Conservation (phyloP, 768 basidiomycete genomes). For the Trametes punicea region DNA sequence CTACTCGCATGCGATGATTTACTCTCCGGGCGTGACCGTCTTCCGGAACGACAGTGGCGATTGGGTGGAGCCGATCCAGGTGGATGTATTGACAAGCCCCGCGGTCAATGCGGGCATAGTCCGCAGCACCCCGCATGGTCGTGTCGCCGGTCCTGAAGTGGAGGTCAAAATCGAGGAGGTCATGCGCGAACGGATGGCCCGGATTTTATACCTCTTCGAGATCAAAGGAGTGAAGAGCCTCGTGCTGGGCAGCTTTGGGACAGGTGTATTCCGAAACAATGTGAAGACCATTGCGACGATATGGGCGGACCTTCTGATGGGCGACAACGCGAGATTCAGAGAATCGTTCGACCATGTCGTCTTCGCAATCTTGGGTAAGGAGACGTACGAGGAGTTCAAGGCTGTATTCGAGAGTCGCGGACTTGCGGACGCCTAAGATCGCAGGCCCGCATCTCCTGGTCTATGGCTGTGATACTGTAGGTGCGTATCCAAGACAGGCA, state of each 20-base stretch:
- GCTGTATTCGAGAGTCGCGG: conserved; percentile 28
- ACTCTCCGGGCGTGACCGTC: conserved; percentile 59
- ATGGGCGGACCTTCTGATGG: conserved; percentile 60
- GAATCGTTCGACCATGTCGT: conserved; percentile 58
- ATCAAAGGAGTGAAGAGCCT: conserved; percentile 53
- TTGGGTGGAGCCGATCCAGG: conserved; percentile 52
- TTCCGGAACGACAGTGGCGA: conserved; percentile 62
- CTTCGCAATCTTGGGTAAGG: conserved; percentile 60
- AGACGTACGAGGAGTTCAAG: conserved; percentile 45
- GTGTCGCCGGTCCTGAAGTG: conserved; percentile 14
- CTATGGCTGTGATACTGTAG: not conserved
- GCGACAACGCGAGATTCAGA: conserved; percentile 49
- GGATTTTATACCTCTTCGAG: conserved; percentile 65
- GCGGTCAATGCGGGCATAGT: conserved; percentile 70
- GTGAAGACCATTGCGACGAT: conserved; percentile 54
- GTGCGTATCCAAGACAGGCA: not conserved
- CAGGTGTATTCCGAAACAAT: conserved; percentile 71
- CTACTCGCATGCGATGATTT: conserved; percentile 79
- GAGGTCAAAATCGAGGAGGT: conserved; percentile 43
- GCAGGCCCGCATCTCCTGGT: not conserved
- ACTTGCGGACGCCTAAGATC: not conserved
- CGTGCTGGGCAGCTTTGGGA: conserved; percentile 74
- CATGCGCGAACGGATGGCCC: conserved; percentile 72
- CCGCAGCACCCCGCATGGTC: conserved; percentile 26
- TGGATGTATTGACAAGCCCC: conserved; percentile 67